Conservation (phyloP, 2,329 filamentous ascomycete species). For the Sordariomycetes sp. region DNA sequence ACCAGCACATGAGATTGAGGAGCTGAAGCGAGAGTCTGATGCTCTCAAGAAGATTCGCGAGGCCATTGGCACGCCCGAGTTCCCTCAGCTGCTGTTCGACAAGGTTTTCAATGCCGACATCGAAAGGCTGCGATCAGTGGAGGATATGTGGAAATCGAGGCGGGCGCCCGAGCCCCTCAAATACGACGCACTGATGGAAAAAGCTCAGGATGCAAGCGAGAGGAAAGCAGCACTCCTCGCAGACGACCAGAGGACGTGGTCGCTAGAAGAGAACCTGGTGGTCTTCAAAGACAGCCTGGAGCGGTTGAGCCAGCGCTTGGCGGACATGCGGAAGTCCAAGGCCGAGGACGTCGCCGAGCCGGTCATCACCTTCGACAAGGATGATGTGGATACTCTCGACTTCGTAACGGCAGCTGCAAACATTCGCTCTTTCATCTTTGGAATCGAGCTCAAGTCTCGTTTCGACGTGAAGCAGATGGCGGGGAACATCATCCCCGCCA, state of each 20-base stretch:
- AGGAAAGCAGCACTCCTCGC: conserved; percentile 44
- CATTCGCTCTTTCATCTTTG: conserved; percentile 79
- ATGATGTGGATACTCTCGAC: conserved; percentile 88
- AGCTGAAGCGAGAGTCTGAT: conserved; percentile 73
- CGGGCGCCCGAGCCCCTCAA: conserved; percentile 64
- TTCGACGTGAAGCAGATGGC: conserved; percentile 99
- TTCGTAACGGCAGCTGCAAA: conserved; percentile 91
- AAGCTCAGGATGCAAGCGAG: conserved; percentile 38
- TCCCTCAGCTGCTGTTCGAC: conserved; percentile 74
- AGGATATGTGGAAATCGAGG: conserved; percentile 92
- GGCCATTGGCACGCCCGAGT: conserved; percentile 69
- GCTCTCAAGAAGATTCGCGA: conserved; percentile 76
- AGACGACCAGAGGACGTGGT: conserved; percentile 73
- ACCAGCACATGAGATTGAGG: conserved; percentile 68
- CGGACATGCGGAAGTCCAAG: conserved; percentile 43
- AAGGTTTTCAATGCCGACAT: conserved; percentile 90
- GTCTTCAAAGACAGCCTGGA: conserved; percentile 81
- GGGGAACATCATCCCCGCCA: conserved; percentile 96
- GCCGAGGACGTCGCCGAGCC: conserved; percentile 42
- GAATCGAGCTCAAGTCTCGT: conserved; percentile 78
- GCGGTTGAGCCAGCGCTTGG: conserved; percentile 65
- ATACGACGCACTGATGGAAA: conserved; percentile 51
- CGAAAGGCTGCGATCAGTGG: conserved; percentile 70
- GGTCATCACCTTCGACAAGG: conserved; percentile 86
- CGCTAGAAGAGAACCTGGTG: conserved; percentile 69